Evolutionary conservation across 2,329 filamentous ascomycete genomes (phyloP).

Genomic region (Myriangium duriaei): DNA sequence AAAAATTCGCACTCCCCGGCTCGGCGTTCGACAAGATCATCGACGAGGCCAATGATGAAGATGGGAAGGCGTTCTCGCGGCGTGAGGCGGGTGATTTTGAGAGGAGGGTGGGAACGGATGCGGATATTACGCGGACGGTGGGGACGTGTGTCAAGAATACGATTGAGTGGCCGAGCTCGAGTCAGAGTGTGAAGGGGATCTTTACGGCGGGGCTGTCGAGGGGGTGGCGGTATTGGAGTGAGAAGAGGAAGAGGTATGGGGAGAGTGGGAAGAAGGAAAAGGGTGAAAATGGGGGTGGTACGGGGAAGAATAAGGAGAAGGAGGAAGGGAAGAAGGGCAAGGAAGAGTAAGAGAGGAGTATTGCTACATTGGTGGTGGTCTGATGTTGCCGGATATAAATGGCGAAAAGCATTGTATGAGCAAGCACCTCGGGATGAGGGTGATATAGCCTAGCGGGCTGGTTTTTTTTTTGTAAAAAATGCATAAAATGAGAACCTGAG

Average conservation of each 20-base stretch:
- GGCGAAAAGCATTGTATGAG: too few relatives aligned
- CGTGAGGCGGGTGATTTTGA: conserved; percentile 78
- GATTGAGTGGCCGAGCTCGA: conserved; percentile 81
- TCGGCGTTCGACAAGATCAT: conserved; percentile 79
- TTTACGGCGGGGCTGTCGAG: conserved; percentile 63
- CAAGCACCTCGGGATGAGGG: too few relatives aligned
- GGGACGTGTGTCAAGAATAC: conserved; percentile 71
- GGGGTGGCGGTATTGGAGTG: conserved; percentile 62
- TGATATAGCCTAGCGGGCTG: too few relatives aligned
- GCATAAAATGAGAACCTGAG: too few relatives aligned
- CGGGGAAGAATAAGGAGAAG: conserved; percentile 7
- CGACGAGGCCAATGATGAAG: conserved; percentile 58
- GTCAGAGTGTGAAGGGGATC: conserved; percentile 72
- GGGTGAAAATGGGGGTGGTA: conserved; percentile 6
- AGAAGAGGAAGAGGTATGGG: conserved; percentile 48
- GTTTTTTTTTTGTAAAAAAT: too few relatives aligned
- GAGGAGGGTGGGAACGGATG: conserved; percentile 64
- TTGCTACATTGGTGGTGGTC: too few relatives aligned
- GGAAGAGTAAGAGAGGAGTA: too few relatives aligned
- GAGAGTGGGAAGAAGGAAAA: conserved; percentile 18
- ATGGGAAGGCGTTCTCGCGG: conserved; percentile 45
- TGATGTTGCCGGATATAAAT: too few relatives aligned
- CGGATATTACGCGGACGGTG: conserved; percentile 58
- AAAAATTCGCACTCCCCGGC: conserved; percentile 74
- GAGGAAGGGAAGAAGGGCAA: conserved; percentile 1